A percentile compares a stretch with the other conserved stretches of the same genome.
Conservation (phyloP, 2,329 filamentous ascomycete genomes). For the Periconia sp. region DNA sequence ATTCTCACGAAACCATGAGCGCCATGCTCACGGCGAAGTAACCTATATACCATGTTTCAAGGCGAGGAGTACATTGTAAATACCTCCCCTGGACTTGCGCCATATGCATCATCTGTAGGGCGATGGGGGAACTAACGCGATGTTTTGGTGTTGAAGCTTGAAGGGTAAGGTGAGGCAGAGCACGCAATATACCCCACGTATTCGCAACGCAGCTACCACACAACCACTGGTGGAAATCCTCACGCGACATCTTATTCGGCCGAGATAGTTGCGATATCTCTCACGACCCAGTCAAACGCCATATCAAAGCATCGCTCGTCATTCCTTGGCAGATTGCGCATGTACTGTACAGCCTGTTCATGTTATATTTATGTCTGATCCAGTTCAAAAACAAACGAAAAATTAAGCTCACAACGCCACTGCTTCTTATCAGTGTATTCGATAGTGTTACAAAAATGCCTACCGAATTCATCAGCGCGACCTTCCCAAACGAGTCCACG, state of each 20-base stretch:
- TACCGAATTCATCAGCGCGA: constrained; percentile 60
- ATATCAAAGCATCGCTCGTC: neutral
- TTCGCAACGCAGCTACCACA: neutral
- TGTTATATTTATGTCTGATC: too few relatives aligned
- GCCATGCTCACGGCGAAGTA: neutral
- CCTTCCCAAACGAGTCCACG: constrained; percentile 59
- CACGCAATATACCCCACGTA: neutral
- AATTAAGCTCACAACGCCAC: too few relatives aligned
- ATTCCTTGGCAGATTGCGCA: too few relatives aligned
- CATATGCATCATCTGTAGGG: neutral
- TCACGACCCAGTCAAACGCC: neutral
- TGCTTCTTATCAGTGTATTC: too few relatives aligned
- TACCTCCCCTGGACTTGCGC: neutral
- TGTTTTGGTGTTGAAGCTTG: too few relatives aligned
- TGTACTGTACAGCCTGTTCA: too few relatives aligned
- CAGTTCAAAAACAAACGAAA: too few relatives aligned
- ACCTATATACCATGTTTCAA: neutral
- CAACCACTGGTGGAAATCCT: neutral
- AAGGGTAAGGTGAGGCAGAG: neutral
- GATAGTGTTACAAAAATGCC: constrained; percentile 7
- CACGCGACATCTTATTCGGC: neutral
- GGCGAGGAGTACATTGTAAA: neutral
- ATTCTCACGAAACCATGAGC: neutral
- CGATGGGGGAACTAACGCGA: too few relatives aligned
- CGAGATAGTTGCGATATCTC: too few relatives aligned